These are phyloP conservation scores for Vigna reflexopilosa DNA, from an alignment of 306 rosid species.

Conservation along the genomic window DNA sequence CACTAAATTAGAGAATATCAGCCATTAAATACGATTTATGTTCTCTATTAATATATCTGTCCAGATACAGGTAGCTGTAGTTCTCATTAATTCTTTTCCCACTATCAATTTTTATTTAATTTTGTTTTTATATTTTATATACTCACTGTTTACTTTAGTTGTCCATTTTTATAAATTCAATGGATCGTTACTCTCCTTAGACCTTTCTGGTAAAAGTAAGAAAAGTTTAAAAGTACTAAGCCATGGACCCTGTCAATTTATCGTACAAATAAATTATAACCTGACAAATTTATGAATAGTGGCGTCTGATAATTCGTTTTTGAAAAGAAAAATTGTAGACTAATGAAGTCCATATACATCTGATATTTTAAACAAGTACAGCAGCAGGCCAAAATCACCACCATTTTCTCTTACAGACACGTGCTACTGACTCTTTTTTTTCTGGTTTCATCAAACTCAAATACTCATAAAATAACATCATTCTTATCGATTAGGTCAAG, in stretches of 20 bases:
- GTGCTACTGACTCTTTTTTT: neutral
- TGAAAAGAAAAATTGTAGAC: neutral
- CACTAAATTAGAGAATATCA: neutral
- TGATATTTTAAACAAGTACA: neutral
- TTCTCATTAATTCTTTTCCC: neutral
- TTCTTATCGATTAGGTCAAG: too few relatives aligned
- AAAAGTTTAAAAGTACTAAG: neutral
- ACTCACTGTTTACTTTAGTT: too few relatives aligned
- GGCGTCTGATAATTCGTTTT: neutral
- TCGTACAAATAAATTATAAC: neutral
- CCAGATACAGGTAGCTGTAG: neutral
- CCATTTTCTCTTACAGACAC: neutral
- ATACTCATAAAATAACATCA: too few relatives aligned
- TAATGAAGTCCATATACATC: slow-evolving; percentile 18
- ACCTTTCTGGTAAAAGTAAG: neutral
- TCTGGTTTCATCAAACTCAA: neutral
- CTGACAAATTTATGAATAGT: neutral
- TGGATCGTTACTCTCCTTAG: neutral
- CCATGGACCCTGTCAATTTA: neutral
- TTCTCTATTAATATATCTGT: neutral
- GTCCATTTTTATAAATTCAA: too few relatives aligned
- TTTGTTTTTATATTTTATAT: too few relatives aligned
- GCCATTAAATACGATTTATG: neutral
- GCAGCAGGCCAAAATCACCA: neutral
- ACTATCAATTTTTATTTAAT: neutral